Conservation (phyloP, 768 basidiomycete species). For the Rhodotorula toruloides region DNA sequence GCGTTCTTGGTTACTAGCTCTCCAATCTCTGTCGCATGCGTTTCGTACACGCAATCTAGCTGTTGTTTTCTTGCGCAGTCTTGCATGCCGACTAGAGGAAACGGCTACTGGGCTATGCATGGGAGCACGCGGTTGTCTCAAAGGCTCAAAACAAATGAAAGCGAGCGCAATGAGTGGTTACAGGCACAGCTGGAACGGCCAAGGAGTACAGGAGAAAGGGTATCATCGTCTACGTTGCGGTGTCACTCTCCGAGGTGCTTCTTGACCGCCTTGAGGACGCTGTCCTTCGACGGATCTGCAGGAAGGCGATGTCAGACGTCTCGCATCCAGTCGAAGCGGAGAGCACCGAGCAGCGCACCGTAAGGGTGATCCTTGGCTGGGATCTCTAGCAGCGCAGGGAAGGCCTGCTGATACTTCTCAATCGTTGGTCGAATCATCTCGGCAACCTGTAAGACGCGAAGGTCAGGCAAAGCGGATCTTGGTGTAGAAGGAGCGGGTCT, state of each 20-base stretch:
- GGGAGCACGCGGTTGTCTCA: no score
- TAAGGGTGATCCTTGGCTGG: constrained; percentile 98
- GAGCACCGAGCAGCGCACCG: constrained; percentile 54
- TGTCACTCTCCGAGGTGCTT: constrained; percentile 94
- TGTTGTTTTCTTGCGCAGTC: not conserved
- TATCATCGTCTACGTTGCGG: not conserved
- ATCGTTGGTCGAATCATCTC: constrained; percentile 94
- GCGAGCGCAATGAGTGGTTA: no score
- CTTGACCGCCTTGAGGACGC: constrained; percentile 90
- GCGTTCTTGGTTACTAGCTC: not conserved
- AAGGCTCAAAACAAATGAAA: no score
- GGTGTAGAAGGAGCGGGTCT: not conserved
- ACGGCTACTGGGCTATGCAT: no score
- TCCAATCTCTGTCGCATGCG: not conserved
- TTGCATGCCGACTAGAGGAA: no score
- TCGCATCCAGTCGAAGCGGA: not conserved
- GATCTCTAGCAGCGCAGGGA: constrained; percentile 94
- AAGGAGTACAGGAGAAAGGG: not conserved
- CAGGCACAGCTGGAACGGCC: no score
- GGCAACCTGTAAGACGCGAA: constrained; percentile 62
- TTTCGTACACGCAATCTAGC: no score
- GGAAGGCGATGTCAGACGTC: not conserved
- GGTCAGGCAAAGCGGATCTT: not conserved
- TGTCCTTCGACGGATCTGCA: constrained; percentile 89
- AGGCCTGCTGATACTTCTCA: constrained; percentile 90